Evolutionary conservation across 164 flowering plant genomes (phyloP).

Genomic region (Chloranthus sessilifolius): DNA sequence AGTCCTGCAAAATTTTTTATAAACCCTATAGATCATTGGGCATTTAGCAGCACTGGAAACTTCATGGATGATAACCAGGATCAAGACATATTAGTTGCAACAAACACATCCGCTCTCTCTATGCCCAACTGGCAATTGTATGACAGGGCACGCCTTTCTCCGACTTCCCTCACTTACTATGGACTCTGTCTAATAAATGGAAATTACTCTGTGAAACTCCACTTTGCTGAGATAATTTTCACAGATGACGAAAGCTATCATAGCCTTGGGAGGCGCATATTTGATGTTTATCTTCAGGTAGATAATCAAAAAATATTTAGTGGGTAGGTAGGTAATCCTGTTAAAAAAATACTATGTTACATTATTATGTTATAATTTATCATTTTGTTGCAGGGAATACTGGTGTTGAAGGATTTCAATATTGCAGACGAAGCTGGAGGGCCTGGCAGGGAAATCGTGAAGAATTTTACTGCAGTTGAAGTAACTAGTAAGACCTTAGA

Average conservation of each 20-base stretch:
- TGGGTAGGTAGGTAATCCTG: no score
- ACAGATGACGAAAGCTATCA: slow-evolving; percentile 40
- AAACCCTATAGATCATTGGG: slow-evolving; percentile 44
- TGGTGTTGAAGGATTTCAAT: slow-evolving; percentile 32
- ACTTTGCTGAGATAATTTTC: slow-evolving; percentile 68
- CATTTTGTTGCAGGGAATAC: slow-evolving; percentile 20
- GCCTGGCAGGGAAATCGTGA: slow-evolving; percentile 14
- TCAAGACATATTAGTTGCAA: slow-evolving; percentile 20
- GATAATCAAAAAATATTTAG: background rate
- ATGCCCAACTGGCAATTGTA: slow-evolving; percentile 41
- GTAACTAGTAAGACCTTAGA: slow-evolving; percentile 31
- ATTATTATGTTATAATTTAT: no score
- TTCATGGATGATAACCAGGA: slow-evolving; percentile 54
- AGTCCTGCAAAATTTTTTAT: slow-evolving; percentile 39
- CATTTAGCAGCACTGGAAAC: slow-evolving; percentile 68
- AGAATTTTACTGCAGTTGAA: slow-evolving; percentile 16
- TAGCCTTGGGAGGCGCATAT: slow-evolving; percentile 68
- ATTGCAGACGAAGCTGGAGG: slow-evolving; percentile 36
- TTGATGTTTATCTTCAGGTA: slow-evolving; percentile 72
- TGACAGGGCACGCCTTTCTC: slow-evolving; percentile 55
- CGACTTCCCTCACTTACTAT: slow-evolving; percentile 59
- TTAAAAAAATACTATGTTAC: no score
- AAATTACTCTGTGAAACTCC: slow-evolving; percentile 51
- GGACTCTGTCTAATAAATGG: slow-evolving; percentile 51
- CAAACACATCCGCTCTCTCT: slow-evolving; percentile 15